Evolutionary conservation across 2,329 filamentous ascomycete genomes (phyloP).

Genomic region (Pseudocercospora eumusae): DNA sequence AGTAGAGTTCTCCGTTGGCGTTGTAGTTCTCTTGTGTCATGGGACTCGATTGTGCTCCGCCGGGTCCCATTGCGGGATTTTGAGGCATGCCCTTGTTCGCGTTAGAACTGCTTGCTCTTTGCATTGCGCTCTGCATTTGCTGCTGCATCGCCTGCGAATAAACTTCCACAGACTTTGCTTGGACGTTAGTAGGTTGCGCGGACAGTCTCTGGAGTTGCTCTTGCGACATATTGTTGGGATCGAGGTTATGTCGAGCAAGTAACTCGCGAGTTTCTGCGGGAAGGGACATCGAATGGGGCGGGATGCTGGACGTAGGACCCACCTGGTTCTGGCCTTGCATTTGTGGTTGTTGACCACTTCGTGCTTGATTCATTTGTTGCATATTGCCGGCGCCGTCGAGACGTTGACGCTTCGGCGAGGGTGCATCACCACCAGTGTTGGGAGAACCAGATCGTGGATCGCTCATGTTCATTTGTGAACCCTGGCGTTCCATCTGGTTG

Average conservation of each 20-base stretch:
- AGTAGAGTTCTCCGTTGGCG: conserved; percentile 54
- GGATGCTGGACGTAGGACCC: conserved; percentile 33
- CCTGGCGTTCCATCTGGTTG: conserved; percentile 81
- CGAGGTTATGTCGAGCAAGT: conserved; percentile 68
- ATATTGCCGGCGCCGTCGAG: conserved; percentile 65
- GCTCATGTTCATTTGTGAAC: conserved; percentile 82
- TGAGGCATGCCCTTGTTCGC: conserved; percentile 70
- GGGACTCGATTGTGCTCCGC: conserved; percentile 38
- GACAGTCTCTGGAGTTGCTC: conserved; percentile 71
- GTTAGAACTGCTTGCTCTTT: conserved; percentile 54
- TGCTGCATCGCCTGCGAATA: conserved; percentile 83
- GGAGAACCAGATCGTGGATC: conserved; percentile 79
- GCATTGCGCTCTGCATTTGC: conserved; percentile 78
- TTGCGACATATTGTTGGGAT: conserved; percentile 69
- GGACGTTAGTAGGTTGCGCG: conserved; percentile 58
- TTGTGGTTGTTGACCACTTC: conserved; percentile 37
- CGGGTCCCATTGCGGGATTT: conserved; percentile 58
- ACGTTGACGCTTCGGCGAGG: conserved; percentile 86
- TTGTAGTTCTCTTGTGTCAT: conserved; percentile 60
- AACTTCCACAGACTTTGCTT: conserved; percentile 82
- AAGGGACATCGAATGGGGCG: conserved; percentile 27
- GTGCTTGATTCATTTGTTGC: conserved; percentile 62
- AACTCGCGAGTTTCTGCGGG: conserved; percentile 32
- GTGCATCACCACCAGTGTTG: conserved; percentile 68
- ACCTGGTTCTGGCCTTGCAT: conserved; percentile 38